These are phyloP conservation scores for Triticum urartu DNA, from an alignment of 176 grass and related monocot genomes.

Conservation along the genomic window DNA sequence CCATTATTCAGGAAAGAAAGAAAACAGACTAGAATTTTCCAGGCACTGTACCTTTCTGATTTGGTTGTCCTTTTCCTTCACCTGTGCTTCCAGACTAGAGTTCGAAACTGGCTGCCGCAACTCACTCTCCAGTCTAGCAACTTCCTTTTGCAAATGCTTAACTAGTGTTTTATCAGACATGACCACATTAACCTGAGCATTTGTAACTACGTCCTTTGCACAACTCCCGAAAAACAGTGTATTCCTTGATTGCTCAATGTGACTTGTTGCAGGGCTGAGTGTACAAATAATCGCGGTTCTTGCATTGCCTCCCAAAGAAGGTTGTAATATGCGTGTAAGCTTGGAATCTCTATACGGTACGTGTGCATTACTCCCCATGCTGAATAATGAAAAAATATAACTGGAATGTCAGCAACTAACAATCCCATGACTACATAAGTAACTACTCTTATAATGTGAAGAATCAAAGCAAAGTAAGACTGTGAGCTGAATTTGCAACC, in stretches of 20 bases:
- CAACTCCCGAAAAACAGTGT: conserved; percentile 81
- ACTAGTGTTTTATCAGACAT: conserved; percentile 88
- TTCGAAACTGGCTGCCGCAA: conserved; percentile 57
- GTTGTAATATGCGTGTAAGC: conserved; percentile 86
- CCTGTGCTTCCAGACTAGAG: conserved; percentile 56
- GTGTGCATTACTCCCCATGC: conserved; percentile 73
- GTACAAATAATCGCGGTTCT: conserved; percentile 89
- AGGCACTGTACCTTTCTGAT: conserved; percentile 60
- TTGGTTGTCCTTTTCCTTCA: conserved; percentile 72
- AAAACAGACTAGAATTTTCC: not conserved
- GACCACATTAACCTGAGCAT: conserved; percentile 86
- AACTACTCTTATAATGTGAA: conserved; percentile 8
- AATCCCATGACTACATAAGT: not conserved
- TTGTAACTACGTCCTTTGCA: conserved; percentile 83
- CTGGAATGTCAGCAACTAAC: not conserved
- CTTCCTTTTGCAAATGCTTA: conserved; percentile 84
- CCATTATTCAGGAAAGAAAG: not conserved
- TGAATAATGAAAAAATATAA: conserved; percentile 41
- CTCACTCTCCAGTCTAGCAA: conserved; percentile 85
- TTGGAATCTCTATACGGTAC: conserved; percentile 92
- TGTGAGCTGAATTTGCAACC: conserved; percentile 43
- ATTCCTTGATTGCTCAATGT: conserved; percentile 85
- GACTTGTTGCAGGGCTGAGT: conserved; percentile 66
- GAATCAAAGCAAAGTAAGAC: conserved; percentile 5
- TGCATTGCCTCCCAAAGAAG: conserved; percentile 82